Evolutionary conservation across 2,329 filamentous ascomycete species (phyloP), one percentile per base, ranked within the genome.

Genomic region (Colletotrichum paranaense): DNA sequence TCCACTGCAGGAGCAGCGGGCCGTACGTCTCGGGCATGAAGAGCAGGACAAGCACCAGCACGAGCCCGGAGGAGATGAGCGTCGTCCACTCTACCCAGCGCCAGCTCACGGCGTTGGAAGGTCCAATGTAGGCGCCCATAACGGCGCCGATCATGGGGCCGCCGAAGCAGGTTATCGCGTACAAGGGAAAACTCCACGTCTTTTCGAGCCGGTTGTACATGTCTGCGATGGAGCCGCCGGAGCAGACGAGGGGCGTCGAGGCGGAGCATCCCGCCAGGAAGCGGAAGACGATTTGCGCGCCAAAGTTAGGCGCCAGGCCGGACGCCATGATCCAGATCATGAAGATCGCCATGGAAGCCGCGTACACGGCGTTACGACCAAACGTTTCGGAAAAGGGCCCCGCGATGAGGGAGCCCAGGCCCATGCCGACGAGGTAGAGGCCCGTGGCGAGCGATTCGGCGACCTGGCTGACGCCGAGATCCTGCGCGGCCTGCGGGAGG

Each of bases 11-110:
- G 4, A 93, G 81, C 16, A 92, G 60, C 42, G 80, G 81, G 2
- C 79, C 87, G 75, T 93, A 93, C 0, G 92, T 93, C 79, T 93
- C 92, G 1, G 92, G 92, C 64, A 93, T 90, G 59, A 91, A 84
- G 19, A 91, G 77, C 28, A 90, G 78, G 42, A 93, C 88, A 49
- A 88, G 76, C n/a, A 84, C 79, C 28, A 92, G 84, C 70, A 92
- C 82, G 6, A 87, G 79, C 0, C 85, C 89, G 0, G 90, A 86
- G 86, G 90, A 91, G 63, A 93, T 92, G 38, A 93, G 82, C 71
- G 92, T 85, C 1, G 90, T 85, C 81, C 92, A 93, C 78, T 93
- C 91, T 0, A 86, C 85, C 89, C 90, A 92, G n/a, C 89, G 85
- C 87, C 91, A 93, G 62, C 84, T 86, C 1, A 81, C 78, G 0